Conservation (phyloP, 148 eudicot genomes). For the Vaccinium vitisidaea region DNA sequence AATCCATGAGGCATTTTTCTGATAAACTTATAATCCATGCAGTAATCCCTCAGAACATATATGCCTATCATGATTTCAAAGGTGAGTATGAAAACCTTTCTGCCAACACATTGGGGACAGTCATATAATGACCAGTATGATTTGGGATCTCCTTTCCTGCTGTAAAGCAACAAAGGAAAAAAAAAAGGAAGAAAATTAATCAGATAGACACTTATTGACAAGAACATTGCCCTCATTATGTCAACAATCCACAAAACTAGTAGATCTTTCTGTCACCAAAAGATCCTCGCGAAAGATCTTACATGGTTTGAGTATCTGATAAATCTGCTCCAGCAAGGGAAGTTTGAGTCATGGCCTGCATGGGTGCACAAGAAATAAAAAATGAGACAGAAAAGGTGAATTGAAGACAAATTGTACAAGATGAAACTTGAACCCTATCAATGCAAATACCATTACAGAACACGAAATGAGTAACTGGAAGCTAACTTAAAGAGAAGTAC, state of each 20-base stretch:
- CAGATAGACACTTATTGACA: neutral
- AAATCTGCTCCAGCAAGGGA: slow-evolving; percentile 26
- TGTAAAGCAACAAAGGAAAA: slow-evolving; percentile 4
- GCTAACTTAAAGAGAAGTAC: too few species aligned
- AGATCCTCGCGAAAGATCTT: slow-evolving; percentile 19
- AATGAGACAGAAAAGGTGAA: neutral
- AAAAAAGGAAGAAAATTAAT: neutral
- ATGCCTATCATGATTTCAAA: neutral
- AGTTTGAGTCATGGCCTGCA: slow-evolving; percentile 29
- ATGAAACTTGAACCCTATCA: neutral
- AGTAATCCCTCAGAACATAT: too few species aligned
- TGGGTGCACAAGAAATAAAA: slow-evolving; percentile 12
- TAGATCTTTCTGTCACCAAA: neutral
- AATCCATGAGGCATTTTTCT: neutral
- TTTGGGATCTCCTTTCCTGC: slow-evolving; percentile 47
- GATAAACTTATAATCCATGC: neutral
- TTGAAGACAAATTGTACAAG: neutral
- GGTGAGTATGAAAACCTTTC: slow-evolving; percentile 46
- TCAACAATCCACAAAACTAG: neutral
- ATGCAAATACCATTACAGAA: slow-evolving; percentile 4
- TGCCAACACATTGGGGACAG: slow-evolving; percentile 61
- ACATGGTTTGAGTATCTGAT: slow-evolving; percentile 30
- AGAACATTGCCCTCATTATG: neutral
- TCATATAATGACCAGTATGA: slow-evolving; percentile 44
- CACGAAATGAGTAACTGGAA: neutral